Evolutionary conservation across 768 basidiomycete genomes (phyloP).

Genomic region (Podaxis sp.): DNA sequence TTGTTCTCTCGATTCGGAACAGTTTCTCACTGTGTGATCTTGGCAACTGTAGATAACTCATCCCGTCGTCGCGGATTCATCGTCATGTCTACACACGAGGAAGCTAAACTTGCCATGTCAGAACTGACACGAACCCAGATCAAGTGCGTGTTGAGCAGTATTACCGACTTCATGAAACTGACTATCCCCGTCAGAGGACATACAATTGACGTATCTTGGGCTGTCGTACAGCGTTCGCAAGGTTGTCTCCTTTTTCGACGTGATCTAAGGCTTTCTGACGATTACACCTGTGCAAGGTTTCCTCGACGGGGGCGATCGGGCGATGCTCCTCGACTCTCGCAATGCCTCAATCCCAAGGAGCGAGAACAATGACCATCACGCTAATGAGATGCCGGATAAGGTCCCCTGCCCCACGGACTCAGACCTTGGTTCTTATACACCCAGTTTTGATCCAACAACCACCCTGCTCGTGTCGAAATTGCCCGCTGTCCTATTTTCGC

Average conservation of each 20-base stretch:
- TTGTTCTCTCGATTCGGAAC: conserved; percentile 66
- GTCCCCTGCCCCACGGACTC: conserved; percentile 28
- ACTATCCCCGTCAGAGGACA: conserved; percentile 53
- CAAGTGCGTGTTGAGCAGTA: conserved; percentile 44
- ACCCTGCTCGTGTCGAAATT: conserved; percentile 65
- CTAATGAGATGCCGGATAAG: conserved; percentile 29
- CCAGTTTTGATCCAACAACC: conserved; percentile 42
- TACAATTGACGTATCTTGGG: conserved; percentile 81
- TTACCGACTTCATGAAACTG: conserved; percentile 9
- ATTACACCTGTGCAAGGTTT: conserved; percentile 50
- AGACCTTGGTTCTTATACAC: conserved; percentile 30
- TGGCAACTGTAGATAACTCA: conserved; percentile 82
- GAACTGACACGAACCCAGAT: conserved; percentile 66
- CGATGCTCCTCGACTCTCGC: conserved; percentile 56
- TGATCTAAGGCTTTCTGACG: background rate
- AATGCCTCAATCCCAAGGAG: conserved; percentile 28
- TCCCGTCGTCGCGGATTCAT: conserved; percentile 83
- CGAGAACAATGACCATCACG: conserved; percentile 21
- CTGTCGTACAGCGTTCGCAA: conserved; percentile 84
- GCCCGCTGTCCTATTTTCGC: conserved; percentile 65
- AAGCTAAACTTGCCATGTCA: conserved; percentile 70
- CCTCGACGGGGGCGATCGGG: conserved; percentile 79
- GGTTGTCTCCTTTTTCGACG: conserved; percentile 36
- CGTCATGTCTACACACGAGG: conserved; percentile 74
- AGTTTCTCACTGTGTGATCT: conserved; percentile 75